phyloP scores from a whole-genome alignment of 2,329 filamentous ascomycete species.

The Apiospora koreana region DNA sequence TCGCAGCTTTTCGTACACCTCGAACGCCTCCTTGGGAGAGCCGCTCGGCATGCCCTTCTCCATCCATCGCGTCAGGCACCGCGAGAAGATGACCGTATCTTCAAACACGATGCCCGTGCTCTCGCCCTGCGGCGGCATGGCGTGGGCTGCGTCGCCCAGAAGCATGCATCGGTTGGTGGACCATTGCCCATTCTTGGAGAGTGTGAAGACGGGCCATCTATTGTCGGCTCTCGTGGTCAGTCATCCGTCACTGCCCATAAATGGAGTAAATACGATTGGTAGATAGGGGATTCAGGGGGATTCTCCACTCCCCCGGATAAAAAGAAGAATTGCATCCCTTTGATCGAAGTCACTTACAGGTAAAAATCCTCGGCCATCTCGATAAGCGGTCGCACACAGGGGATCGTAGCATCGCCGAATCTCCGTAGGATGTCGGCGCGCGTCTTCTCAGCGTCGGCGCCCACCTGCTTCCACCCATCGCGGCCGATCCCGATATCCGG shows the following conservation, averaged over 20 bases:
- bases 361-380: constrained; percentile 11
- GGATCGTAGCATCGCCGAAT: constrained; percentile 13
- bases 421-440: constrained; percentile 11
- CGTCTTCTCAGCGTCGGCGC: constrained; percentile 14
- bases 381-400: constrained; percentile 11
- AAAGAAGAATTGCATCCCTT: background rate
- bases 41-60: constrained; percentile 12
- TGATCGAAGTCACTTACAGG: background rate
- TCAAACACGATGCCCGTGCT: constrained; percentile 16
- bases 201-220: constrained; percentile 13
- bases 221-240: background rate
- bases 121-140: constrained; percentile 16
- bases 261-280: background rate
- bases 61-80: constrained; percentile 14
- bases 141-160: constrained; percentile 14
- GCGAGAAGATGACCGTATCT: constrained; percentile 15
- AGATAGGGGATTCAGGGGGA: no score
- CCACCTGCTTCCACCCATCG: constrained; percentile 17
- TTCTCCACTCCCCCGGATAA: no score
- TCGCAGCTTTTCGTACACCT: constrained; percentile 12
- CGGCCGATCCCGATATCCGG: constrained; percentile 10
- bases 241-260: background rate
- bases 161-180: constrained; percentile 14
- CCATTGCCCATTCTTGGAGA: constrained; percentile 15
- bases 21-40: constrained; percentile 10